These are phyloP conservation scores for Lachnellula occidentalis DNA, from an alignment of 2,329 filamentous ascomycete genomes.

Conservation along the genomic window DNA sequence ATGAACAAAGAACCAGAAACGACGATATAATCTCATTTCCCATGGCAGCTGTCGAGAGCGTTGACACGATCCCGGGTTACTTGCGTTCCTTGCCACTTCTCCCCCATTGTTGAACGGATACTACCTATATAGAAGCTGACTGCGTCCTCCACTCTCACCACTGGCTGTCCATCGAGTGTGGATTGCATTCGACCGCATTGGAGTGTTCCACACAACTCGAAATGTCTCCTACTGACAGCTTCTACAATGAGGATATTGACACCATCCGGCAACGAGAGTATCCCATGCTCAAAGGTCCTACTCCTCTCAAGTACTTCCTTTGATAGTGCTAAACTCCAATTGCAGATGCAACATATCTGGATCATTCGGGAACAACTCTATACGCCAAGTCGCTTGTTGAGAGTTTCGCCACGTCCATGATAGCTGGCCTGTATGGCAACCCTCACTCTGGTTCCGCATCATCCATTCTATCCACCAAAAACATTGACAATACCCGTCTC, in stretches of 20 bases:
- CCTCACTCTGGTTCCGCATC: slow-evolving; percentile 82
- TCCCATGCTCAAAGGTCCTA: slow-evolving; percentile 62
- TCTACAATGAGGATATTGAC: slow-evolving; percentile 57
- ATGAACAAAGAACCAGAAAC: no score
- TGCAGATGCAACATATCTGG: slow-evolving; percentile 57
- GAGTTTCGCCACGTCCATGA: slow-evolving; percentile 70
- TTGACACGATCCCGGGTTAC: no score
- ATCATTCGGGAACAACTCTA: slow-evolving; percentile 90
- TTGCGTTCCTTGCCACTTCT: no score
- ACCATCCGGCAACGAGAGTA: slow-evolving; percentile 54
- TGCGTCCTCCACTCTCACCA: no score
- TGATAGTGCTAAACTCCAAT: background rate
- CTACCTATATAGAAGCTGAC: no score
- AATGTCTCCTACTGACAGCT: background rate
- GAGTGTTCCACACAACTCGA: background rate
- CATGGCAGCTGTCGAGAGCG: no score
- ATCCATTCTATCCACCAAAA: slow-evolving; percentile 68
- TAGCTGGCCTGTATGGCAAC: slow-evolving; percentile 76
- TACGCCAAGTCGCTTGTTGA: slow-evolving; percentile 70
- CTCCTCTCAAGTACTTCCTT: slow-evolving; percentile 1
- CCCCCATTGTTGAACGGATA: no score
- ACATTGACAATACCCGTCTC: slow-evolving; percentile 71
- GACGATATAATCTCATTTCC: no score
- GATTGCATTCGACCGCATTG: background rate
- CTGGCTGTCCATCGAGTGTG: background rate